Conservation (phyloP, 805 yeast genomes). For the Yueomyces sp. region DNA sequence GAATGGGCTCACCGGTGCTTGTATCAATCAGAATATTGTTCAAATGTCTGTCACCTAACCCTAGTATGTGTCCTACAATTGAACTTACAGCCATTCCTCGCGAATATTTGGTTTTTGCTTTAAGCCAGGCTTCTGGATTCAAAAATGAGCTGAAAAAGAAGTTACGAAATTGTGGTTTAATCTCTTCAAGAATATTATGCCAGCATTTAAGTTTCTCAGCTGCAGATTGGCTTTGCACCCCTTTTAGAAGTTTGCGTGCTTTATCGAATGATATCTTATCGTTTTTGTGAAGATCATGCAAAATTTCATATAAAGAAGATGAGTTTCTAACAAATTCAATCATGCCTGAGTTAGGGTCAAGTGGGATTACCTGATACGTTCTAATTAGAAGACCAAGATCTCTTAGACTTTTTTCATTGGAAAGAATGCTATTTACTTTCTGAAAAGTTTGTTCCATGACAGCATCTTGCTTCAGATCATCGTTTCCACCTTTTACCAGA, state of each 20-base stretch:
- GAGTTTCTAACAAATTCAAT: slow-evolving; percentile 83
- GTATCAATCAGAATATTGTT: slow-evolving; percentile 78
- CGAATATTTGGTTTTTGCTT: slow-evolving; percentile 47
- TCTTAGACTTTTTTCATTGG: slow-evolving; percentile 40
- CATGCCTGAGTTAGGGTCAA: slow-evolving; percentile 78
- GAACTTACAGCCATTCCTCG: slow-evolving; percentile 77
- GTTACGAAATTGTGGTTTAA: slow-evolving; percentile 54
- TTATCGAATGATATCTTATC: slow-evolving; percentile 37
- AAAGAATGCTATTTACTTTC: slow-evolving; percentile 61
- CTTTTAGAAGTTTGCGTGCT: slow-evolving; percentile 55
- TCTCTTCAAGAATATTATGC: slow-evolving; percentile 31
- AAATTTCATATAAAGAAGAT: slow-evolving; percentile 51
- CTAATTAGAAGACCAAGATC: slow-evolving; percentile 49
- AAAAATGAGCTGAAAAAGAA: slow-evolving; percentile 59
- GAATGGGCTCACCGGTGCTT: slow-evolving; percentile 81
- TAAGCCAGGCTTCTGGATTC: slow-evolving; percentile 65
- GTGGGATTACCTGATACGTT: slow-evolving; percentile 81
- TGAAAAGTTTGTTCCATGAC: slow-evolving; percentile 96
- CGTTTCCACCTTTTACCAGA: slow-evolving; percentile 74
- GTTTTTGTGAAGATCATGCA: slow-evolving; percentile 47
- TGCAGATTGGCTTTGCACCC: slow-evolving; percentile 33
- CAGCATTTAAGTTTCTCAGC: slow-evolving; percentile 34
- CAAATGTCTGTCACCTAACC: slow-evolving; percentile 91
- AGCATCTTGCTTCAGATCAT: slow-evolving; percentile 89
- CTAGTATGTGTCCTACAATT: slow-evolving; percentile 76